These are phyloP conservation scores for Crithidia brevicula DNA, from an alignment of 208 protist genomes.

Conservation along the genomic window DNA sequence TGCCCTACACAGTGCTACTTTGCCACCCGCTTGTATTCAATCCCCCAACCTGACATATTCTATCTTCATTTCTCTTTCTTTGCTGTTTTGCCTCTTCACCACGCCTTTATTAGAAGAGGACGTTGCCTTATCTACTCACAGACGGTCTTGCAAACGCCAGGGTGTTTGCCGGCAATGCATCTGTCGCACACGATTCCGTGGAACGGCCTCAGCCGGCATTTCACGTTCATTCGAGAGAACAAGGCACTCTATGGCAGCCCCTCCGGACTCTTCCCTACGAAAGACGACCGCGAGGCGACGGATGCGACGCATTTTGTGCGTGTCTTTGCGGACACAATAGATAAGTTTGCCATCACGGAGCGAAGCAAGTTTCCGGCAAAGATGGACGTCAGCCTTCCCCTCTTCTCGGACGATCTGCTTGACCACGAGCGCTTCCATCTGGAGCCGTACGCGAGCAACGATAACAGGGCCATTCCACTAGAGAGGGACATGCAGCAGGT, in stretches of 20 bases:
- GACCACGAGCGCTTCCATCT: background rate
- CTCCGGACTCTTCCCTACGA: conserved; percentile 2
- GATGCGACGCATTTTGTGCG: conserved; percentile 7
- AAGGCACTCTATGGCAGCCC: conserved; percentile 5
- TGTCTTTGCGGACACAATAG: conserved; percentile 12
- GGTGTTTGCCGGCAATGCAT: no score
- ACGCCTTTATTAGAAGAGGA: no score
- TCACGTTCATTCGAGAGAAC: background rate
- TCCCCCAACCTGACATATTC: no score
- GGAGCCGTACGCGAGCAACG: background rate
- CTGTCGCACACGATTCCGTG: conserved; percentile 7
- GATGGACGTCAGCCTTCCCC: background rate
- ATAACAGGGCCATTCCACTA: conserved; percentile 3
- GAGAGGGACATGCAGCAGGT: background rate
- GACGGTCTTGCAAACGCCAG: no score
- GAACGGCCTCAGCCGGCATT: conserved; percentile 3
- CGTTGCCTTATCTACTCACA: no score
- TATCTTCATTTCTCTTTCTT: no score
- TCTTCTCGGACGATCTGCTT: conserved; percentile 9
- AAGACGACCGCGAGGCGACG: background rate
- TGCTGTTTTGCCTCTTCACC: no score
- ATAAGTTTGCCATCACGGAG: conserved; percentile 11
- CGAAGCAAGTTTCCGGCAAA: conserved; percentile 5
- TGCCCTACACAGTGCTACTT: no score
- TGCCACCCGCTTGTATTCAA: no score